Conservation (phyloP, 2,329 filamentous ascomycete species). For the Fulvia fulva region DNA sequence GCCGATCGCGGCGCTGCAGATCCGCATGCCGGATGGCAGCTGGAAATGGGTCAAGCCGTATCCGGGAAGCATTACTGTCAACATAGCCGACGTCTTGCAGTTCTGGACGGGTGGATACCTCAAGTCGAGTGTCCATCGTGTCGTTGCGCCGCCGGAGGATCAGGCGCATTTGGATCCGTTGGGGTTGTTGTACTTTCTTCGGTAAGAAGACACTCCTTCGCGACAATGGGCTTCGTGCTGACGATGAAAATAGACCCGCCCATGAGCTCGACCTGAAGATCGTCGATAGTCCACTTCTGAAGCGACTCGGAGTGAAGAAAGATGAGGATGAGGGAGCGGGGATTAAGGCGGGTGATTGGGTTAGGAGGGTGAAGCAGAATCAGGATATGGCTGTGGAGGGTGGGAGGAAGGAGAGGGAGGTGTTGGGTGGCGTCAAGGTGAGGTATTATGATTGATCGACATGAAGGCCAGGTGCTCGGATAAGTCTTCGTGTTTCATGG, state of each 20-base stretch:
- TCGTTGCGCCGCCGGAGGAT: slow-evolving; percentile 47
- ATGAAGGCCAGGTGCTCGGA: no score
- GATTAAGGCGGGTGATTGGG: slow-evolving; percentile 30
- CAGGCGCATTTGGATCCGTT: slow-evolving; percentile 44
- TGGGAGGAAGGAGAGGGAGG: slow-evolving; percentile 25
- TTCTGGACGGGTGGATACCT: slow-evolving; percentile 42
- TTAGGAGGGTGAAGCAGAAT: slow-evolving; percentile 28
- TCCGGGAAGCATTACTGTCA: slow-evolving; percentile 40
- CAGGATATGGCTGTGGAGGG: slow-evolving; percentile 22
- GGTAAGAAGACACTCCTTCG: no score
- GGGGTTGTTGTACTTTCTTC: slow-evolving; percentile 43
- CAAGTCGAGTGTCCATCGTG: slow-evolving; percentile 50
- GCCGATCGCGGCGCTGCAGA: slow-evolving; percentile 39
- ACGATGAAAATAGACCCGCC: slow-evolving; percentile 18
- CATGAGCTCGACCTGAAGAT: slow-evolving; percentile 27
- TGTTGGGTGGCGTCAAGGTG: slow-evolving; percentile 32
- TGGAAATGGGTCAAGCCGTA: slow-evolving; percentile 43
- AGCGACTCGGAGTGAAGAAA: slow-evolving; percentile 23
- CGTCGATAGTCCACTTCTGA: slow-evolving; percentile 27
- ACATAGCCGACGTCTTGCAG: slow-evolving; percentile 40
- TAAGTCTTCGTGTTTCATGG: no score
- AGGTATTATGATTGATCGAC: slow-evolving; percentile 29
- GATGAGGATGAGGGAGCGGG: slow-evolving; percentile 19
- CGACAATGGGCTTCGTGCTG: no score
- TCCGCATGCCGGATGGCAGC: slow-evolving; percentile 33